phyloP scores from a whole-genome alignment of 1,284 basidiomycete species.

The Moesziomyces sp. region DNA sequence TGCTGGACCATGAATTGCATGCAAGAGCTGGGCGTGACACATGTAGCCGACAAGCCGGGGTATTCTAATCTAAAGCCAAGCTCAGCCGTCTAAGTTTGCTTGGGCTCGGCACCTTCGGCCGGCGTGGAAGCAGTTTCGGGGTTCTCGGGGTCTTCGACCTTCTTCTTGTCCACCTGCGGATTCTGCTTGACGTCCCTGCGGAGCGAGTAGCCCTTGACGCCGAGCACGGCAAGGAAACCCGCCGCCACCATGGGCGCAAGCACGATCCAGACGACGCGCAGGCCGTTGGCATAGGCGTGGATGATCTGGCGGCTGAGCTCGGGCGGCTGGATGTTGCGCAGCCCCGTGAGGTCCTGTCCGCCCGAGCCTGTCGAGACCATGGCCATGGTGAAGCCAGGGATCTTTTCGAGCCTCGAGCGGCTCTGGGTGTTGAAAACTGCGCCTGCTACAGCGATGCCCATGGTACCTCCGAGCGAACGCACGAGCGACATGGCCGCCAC shows the following conservation, averaged over 20 bases:
- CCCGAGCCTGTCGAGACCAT: conserved; percentile 26
- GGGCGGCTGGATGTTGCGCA: conserved; percentile 59
- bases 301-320: conserved; percentile 71
- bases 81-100: not conserved
- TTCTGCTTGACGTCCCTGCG: conserved; percentile 28
- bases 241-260: conserved; percentile 64
- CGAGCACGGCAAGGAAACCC: conserved; percentile 54
- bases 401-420: conserved; percentile 17
- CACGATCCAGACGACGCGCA: conserved; percentile 79
- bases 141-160: conserved; percentile 24
- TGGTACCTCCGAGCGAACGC: conserved; percentile 50
- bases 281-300: conserved; percentile 77
- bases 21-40: too few species aligned
- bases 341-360: conserved; percentile 40
- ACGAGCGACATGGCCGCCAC: conserved; percentile 49
- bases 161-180: conserved; percentile 21
- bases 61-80: not conserved
- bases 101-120: conserved; percentile 2
- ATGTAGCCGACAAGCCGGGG: too few species aligned
- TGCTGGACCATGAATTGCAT: not conserved
- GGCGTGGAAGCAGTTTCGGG: not conserved
- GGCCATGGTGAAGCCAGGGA: conserved; percentile 21
- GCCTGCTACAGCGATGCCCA: conserved; percentile 56
- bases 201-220: conserved; percentile 54
- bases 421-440: conserved; percentile 55